phyloP scores from a whole-genome alignment of 805 yeast species.

The Candida ipomoeae region DNA sequence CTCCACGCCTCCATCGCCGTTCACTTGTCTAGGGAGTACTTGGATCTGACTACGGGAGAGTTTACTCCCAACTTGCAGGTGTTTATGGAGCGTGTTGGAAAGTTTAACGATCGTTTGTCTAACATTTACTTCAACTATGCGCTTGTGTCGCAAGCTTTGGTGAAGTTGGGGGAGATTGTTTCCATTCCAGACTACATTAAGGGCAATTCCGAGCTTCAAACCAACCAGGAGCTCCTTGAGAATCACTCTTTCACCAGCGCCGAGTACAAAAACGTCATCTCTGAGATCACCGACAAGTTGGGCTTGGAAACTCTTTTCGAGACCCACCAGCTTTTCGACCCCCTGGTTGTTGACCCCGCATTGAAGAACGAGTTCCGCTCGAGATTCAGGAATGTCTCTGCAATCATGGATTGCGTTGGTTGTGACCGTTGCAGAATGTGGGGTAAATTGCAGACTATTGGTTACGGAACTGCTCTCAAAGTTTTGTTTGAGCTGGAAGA shows the following conservation, averaged over 20 bases:
- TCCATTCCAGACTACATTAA: conserved; percentile 25
- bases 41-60: conserved; percentile 56
- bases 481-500: conserved; percentile 73
- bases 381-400: conserved; percentile 84
- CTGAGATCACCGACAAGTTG: conserved; percentile 10
- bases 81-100: conserved; percentile 87
- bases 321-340: conserved; percentile 43
- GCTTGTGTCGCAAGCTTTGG: conserved; percentile 73
- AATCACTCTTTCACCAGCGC: conserved; percentile 36
- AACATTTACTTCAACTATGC: conserved; percentile 93
- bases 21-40: conserved; percentile 80
- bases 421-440: conserved; percentile 96
- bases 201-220: conserved; percentile 21
- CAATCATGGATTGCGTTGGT: conserved; percentile 97
- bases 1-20: conserved; percentile 95
- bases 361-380: conserved; percentile 82
- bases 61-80: conserved; percentile 82
- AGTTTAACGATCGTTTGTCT: conserved; percentile 80
- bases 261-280: conserved; percentile 9
- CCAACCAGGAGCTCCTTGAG: conserved; percentile 28
- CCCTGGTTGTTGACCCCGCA: conserved; percentile 39
- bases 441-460: conserved; percentile 97
- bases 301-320: conserved; percentile 40
- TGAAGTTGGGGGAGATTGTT: conserved; percentile 45
- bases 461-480: conserved; percentile 95